Evolutionary conservation across 2,329 filamentous ascomycete genomes (phyloP).

Genomic region (Lachnum nothofagi): DNA sequence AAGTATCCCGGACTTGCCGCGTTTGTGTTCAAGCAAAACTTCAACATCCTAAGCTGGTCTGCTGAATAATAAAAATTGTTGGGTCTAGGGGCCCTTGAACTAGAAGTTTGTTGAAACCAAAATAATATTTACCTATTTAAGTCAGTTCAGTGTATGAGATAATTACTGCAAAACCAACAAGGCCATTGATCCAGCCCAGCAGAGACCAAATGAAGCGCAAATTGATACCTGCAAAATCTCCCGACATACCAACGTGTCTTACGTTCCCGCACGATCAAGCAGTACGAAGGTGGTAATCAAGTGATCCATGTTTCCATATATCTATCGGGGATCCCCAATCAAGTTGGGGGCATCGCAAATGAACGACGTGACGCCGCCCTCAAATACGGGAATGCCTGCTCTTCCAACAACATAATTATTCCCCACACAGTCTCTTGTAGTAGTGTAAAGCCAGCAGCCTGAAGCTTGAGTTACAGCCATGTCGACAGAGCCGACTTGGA

Average conservation of each 20-base stretch:
- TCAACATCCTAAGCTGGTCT: no score
- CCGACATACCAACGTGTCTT: no score
- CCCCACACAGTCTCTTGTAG: neutral
- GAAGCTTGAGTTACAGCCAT: neutral
- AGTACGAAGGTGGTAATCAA: neutral
- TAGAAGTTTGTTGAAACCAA: no score
- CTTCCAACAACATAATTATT: neutral
- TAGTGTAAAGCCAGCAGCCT: conserved; percentile 1
- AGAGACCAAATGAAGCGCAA: no score
- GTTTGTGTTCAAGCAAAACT: neutral
- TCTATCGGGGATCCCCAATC: neutral
- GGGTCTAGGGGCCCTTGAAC: no score
- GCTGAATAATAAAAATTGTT: no score
- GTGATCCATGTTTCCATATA: neutral
- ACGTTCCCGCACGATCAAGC: no score
- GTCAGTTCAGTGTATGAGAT: no score
- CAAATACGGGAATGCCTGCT: neutral
- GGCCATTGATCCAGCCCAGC: no score
- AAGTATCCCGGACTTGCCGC: neutral
- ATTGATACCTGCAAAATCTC: no score
- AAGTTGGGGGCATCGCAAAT: neutral
- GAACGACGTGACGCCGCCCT: neutral
- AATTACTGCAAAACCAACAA: no score
- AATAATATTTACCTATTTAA: no score
- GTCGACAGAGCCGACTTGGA: neutral